These are phyloP conservation scores for Myriosclerotinia scirpicola DNA, from an alignment of 2,329 filamentous ascomycete genomes.

Conservation along the genomic window DNA sequence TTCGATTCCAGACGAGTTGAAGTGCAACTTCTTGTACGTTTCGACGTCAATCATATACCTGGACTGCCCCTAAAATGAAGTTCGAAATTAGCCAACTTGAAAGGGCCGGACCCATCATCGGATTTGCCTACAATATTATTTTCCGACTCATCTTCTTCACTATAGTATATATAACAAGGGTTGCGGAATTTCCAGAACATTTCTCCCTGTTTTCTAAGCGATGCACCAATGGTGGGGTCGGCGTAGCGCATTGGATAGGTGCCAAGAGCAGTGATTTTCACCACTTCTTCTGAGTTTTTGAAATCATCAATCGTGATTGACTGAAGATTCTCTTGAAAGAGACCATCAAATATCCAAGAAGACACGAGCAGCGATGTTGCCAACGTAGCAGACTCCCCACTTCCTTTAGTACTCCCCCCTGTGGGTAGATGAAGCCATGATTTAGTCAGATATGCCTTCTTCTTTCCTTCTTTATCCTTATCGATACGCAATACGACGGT, in stretches of 20 bases:
- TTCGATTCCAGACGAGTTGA: background rate
- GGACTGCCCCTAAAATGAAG: constrained; percentile 15
- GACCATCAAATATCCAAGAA: constrained; percentile 22
- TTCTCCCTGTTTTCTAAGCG: constrained; percentile 24
- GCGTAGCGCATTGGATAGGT: constrained; percentile 20
- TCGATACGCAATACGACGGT: constrained; percentile 16
- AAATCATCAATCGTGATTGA: constrained; percentile 18
- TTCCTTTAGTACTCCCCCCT: background rate
- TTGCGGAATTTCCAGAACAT: constrained; percentile 24
- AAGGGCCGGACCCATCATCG: background rate
- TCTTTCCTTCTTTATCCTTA: background rate
- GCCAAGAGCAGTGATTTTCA: constrained; percentile 18
- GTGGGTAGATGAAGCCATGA: constrained; percentile 16
- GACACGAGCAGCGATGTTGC: constrained; percentile 14
- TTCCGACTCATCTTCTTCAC: constrained; percentile 13
- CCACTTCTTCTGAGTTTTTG: constrained; percentile 14
- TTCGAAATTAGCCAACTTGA: background rate
- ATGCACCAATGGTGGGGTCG: constrained; percentile 13
- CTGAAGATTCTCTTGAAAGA: constrained; percentile 14
- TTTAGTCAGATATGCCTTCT: constrained; percentile 18
- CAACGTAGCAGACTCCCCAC: background rate
- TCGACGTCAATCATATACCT: constrained; percentile 23
- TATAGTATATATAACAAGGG: constrained; percentile 19
- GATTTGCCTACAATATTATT: constrained; percentile 7
- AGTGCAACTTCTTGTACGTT: constrained; percentile 19